Percentiles rank a stretch among this genome's conserved stretches.
phyloP scores from a whole-genome alignment of 164 flowering plant genomes.

The grape (Vitis vinifera) region DNA sequence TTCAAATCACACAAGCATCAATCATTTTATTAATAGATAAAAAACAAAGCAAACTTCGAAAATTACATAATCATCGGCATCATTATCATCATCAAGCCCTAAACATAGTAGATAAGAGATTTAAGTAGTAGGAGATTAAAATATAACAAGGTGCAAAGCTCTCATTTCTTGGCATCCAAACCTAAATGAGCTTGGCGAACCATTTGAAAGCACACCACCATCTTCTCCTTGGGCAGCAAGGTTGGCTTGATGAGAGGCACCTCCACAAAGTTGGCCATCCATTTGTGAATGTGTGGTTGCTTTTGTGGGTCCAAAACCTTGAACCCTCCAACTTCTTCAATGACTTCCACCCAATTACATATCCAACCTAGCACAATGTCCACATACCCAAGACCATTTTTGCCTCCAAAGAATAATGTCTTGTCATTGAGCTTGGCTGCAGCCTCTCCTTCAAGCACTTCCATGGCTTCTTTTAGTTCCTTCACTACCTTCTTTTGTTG shows the following conservation, averaged over 20 bases:
- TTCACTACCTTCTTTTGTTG: neutral
- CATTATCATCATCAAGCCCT: too few relatives aligned
- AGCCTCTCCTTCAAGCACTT: constrained; percentile 3
- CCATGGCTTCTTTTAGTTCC: constrained; percentile 5
- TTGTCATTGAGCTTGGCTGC: neutral
- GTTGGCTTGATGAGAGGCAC: neutral
- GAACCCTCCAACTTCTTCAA: neutral
- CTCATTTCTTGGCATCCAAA: neutral
- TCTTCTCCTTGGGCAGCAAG: neutral
- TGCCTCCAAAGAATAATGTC: constrained; percentile 10
- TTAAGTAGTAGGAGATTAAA: too few relatives aligned
- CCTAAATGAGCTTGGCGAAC: neutral
- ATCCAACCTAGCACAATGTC: constrained; percentile 10
- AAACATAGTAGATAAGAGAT: too few relatives aligned
- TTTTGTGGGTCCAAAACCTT: constrained; percentile 1
- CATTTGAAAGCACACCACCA: neutral
- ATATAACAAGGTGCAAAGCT: too few relatives aligned
- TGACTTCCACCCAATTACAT: neutral
- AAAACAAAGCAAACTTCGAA: too few relatives aligned
- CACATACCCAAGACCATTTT: neutral
- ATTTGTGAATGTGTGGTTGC: neutral
- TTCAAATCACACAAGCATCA: too few relatives aligned
- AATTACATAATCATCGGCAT: too few relatives aligned
- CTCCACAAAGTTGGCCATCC: constrained; percentile 1
- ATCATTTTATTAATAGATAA: too few relatives aligned